These are phyloP conservation scores for Podospora anserina DNA, from an alignment of 495 filamentous ascomycete species.

Conservation along the genomic window DNA sequence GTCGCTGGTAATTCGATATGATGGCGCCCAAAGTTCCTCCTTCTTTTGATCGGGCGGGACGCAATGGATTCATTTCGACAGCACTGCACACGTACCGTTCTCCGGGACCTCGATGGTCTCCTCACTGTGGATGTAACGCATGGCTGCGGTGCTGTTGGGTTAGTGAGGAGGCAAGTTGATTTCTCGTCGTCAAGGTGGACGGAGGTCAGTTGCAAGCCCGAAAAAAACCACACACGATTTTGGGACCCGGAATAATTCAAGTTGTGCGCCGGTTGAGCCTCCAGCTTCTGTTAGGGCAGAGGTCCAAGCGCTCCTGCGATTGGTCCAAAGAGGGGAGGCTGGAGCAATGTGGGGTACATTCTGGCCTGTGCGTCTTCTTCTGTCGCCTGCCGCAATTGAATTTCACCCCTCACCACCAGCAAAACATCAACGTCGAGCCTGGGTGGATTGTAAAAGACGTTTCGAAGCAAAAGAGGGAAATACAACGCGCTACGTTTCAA, in stretches of 20 bases:
- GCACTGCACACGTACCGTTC: slow-evolving; percentile 69
- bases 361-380: slow-evolving; percentile 20
- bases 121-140: slow-evolving; percentile 97
- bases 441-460: neutral
- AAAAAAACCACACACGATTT: slow-evolving; percentile 36
- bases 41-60: slow-evolving; percentile 10
- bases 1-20: slow-evolving; percentile 11
- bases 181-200: slow-evolving; percentile 38
- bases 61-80: slow-evolving; percentile 19
- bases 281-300: slow-evolving; percentile 34
- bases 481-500: too few species aligned
- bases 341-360: slow-evolving; percentile 17
- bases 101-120: slow-evolving; percentile 92
- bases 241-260: slow-evolving; percentile 41
- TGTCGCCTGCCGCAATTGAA: slow-evolving; percentile 1
- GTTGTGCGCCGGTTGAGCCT: slow-evolving; percentile 33
- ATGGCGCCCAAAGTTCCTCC: slow-evolving; percentile 14
- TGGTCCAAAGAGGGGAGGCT: slow-evolving; percentile 24
- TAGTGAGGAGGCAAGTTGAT: slow-evolving; percentile 39
- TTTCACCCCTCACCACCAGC: neutral
- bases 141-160: slow-evolving; percentile 45
- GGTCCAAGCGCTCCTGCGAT: slow-evolving; percentile 20
- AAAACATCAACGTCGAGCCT: neutral
- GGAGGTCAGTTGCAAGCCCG: slow-evolving; percentile 32
- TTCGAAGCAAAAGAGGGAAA: neutral